Conservation (phyloP, 371 early-diverging fungal species). For the Mortierella sp. region DNA sequence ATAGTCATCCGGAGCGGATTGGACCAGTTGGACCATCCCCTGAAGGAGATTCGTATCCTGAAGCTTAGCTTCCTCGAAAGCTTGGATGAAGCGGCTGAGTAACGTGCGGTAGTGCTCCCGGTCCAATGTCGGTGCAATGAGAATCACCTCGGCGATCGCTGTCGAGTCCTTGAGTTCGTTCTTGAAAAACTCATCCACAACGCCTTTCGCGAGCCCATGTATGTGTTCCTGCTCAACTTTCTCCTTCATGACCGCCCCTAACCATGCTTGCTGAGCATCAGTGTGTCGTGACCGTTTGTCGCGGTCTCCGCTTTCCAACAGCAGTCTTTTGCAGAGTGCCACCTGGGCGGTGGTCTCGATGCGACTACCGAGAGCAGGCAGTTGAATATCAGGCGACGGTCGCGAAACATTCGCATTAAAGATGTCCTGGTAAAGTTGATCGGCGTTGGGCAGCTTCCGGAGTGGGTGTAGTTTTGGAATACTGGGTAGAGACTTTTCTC, state of each 20-base stretch:
- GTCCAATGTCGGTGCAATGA: neutral
- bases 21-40: constrained; percentile 20
- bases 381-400: neutral
- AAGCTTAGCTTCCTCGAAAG: neutral
- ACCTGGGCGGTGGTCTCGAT: neutral
- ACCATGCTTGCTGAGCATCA: neutral
- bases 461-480: neutral
- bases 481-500: neutral
- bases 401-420: neutral
- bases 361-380: neutral
- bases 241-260: neutral
- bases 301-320: neutral
- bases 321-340: neutral
- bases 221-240: neutral
- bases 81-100: neutral
- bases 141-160: constrained; percentile 12
- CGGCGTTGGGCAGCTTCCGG: neutral
- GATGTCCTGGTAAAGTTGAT: neutral
- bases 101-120: constrained; percentile 5
- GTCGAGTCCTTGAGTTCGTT: neutral
- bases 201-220: neutral
- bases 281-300: neutral
- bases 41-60: constrained; percentile 10
- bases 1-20: constrained; percentile 5
- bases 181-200: constrained; percentile 6